Conservation (phyloP, 2,329 filamentous ascomycete species). For the Hymenoscyphus infarciens region DNA sequence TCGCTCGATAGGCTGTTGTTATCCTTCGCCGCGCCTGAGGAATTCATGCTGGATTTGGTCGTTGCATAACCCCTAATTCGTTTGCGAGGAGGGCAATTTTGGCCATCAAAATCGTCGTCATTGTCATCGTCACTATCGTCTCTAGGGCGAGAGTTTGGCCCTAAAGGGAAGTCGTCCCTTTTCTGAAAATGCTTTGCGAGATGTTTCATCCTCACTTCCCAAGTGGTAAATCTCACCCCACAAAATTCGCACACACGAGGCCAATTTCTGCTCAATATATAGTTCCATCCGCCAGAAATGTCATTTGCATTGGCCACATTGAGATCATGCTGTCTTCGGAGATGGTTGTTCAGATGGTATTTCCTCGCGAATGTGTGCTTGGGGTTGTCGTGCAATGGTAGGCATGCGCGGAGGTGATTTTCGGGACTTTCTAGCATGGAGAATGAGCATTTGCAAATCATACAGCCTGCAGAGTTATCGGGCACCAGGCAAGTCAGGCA, state of each 20-base stretch:
- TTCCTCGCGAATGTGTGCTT: conserved; percentile 17
- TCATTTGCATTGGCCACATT: conserved; percentile 10
- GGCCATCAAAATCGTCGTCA: conserved; percentile 7
- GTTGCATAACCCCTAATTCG: not conserved
- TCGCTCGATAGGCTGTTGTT: not conserved
- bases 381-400: conserved; percentile 8
- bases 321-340: conserved; percentile 15
- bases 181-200: conserved; percentile 17
- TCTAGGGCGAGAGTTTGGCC: not conserved
- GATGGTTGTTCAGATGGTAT: conserved; percentile 21
- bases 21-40: not conserved
- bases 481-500: conserved; percentile 17
- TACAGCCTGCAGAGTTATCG: conserved; percentile 11
- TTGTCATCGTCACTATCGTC: conserved; percentile 11
- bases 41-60: not conserved
- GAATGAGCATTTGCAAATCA: conserved; percentile 11
- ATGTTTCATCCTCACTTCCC: conserved; percentile 19
- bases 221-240: conserved; percentile 12
- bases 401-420: conserved; percentile 18
- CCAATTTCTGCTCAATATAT: conserved; percentile 16
- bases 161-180: not conserved
- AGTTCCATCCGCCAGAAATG: conserved; percentile 15
- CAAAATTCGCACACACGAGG: conserved; percentile 20
- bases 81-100: conserved; percentile 3
- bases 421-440: conserved; percentile 3